phyloP scores from a whole-genome alignment of 805 yeast species.

The Huiozyma sinensis region DNA sequence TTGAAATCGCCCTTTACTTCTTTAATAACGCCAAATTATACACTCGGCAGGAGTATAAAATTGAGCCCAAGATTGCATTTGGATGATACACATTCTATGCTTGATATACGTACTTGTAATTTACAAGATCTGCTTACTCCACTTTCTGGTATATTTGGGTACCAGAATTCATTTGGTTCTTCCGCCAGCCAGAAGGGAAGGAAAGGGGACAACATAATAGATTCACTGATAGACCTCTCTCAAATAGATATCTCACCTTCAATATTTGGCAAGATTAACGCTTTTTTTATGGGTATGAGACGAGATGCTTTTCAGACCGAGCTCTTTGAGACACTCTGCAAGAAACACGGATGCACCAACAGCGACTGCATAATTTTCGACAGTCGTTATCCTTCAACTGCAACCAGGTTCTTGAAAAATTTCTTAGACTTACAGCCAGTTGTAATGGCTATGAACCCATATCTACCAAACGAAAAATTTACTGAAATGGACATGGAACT shows the following conservation, averaged over 20 bases:
- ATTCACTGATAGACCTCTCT: slow-evolving; percentile 5
- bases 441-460: slow-evolving; percentile 5
- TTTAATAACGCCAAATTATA: slow-evolving; percentile 3
- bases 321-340: neutral
- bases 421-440: slow-evolving; percentile 4
- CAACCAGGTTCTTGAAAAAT: slow-evolving; percentile 2
- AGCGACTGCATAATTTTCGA: slow-evolving; percentile 3
- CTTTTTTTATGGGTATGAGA: slow-evolving; percentile 7
- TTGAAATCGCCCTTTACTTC: neutral
- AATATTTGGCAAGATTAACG: slow-evolving; percentile 9
- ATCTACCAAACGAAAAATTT: slow-evolving; percentile 7
- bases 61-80: too few species aligned
- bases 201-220: slow-evolving; percentile 2
- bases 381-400: slow-evolving; percentile 3
- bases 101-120: neutral
- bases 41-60: neutral
- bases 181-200: neutral
- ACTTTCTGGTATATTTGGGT: neutral
- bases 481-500: slow-evolving; percentile 7
- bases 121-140: neutral
- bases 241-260: slow-evolving; percentile 7
- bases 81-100: neutral
- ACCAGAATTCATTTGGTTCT: neutral
- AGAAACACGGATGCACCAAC: neutral
- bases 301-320: neutral